phyloP scores from a whole-genome alignment of 1,284 basidiomycete genomes.

The Leccinum idahoense region DNA sequence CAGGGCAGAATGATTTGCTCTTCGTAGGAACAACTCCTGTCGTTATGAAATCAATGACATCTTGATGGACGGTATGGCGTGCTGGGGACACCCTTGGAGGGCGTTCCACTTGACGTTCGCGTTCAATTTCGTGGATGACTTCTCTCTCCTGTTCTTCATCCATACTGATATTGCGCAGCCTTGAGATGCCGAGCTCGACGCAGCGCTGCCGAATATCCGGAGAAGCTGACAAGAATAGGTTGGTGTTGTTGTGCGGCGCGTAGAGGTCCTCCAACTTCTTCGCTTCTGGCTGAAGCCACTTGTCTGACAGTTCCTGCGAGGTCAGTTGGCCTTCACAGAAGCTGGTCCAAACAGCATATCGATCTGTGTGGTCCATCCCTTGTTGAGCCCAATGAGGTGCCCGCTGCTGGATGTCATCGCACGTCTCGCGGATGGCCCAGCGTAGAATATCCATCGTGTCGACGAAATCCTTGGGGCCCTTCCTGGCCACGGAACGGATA shows the following conservation, averaged over 20 bases:
- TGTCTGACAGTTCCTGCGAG: conserved; percentile 14
- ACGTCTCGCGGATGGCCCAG: too few species aligned
- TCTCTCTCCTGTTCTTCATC: conserved; percentile 51
- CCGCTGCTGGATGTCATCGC: too few species aligned
- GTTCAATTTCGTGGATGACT: conserved; percentile 39
- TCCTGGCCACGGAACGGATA: too few species aligned
- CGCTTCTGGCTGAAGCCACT: conserved; percentile 39
- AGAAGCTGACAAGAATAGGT: not conserved
- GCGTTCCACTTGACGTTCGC: conserved; percentile 35
- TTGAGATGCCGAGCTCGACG: conserved; percentile 24
- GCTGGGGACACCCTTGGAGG: conserved; percentile 24
- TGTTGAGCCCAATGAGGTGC: too few species aligned
- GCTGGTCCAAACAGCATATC: too few species aligned
- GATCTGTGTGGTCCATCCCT: too few species aligned
- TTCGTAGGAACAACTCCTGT: conserved; percentile 16
- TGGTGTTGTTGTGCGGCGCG: conserved; percentile 1
- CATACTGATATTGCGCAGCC: conserved; percentile 18
- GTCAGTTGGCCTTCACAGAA: too few species aligned
- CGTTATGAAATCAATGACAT: conserved; percentile 22
- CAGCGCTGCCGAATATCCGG: conserved; percentile 28
- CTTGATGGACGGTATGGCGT: conserved; percentile 19
- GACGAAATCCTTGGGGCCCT: too few species aligned
- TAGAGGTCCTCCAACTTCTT: conserved; percentile 38
- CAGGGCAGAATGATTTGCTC: conserved; percentile 6
- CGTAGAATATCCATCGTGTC: too few species aligned